These are phyloP conservation scores for Teratosphaeria viscida DNA, from an alignment of 2,329 filamentous ascomycete species.

Conservation along the genomic window DNA sequence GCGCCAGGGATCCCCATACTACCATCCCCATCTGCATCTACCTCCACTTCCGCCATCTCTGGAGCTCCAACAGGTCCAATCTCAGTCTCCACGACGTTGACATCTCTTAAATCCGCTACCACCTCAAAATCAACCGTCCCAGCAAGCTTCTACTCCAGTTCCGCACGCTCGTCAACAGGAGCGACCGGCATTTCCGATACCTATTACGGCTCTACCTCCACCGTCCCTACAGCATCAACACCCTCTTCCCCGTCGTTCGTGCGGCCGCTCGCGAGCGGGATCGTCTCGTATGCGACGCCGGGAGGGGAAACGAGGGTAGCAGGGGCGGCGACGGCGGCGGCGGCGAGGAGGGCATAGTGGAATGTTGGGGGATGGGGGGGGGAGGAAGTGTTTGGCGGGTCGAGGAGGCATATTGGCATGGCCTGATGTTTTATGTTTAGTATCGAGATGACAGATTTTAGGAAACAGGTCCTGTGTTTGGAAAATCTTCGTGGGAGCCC, in stretches of 20 bases:
- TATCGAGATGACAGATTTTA: too few species aligned
- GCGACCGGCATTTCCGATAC: not conserved
- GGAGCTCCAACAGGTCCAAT: slow-evolving; percentile 6
- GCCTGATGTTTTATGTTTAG: too few species aligned
- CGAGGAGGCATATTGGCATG: too few species aligned
- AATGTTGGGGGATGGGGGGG: not conserved
- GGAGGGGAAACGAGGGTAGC: not conserved
- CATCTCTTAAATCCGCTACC: slow-evolving; percentile 10
- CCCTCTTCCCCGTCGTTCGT: slow-evolving; percentile 1
- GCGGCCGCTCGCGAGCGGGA: not conserved
- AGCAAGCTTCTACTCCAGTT: not conserved
- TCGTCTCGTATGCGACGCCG: slow-evolving; percentile 1
- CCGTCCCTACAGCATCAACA: not conserved
- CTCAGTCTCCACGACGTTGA: slow-evolving; percentile 9
- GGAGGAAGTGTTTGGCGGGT: not conserved
- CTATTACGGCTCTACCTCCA: not conserved
- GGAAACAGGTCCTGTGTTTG: too few species aligned
- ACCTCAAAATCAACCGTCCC: not conserved
- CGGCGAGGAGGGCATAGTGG: not conserved
- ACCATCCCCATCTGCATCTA: slow-evolving; percentile 4
- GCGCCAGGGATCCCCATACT: not conserved
- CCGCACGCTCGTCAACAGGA: not conserved
- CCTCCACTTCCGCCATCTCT: slow-evolving; percentile 2
- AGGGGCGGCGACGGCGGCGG: not conserved
- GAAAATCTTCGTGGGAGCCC: too few species aligned